These are phyloP conservation scores for Populus tremula DNA, from an alignment of 345 rosid genomes.

Conservation along the genomic window DNA sequence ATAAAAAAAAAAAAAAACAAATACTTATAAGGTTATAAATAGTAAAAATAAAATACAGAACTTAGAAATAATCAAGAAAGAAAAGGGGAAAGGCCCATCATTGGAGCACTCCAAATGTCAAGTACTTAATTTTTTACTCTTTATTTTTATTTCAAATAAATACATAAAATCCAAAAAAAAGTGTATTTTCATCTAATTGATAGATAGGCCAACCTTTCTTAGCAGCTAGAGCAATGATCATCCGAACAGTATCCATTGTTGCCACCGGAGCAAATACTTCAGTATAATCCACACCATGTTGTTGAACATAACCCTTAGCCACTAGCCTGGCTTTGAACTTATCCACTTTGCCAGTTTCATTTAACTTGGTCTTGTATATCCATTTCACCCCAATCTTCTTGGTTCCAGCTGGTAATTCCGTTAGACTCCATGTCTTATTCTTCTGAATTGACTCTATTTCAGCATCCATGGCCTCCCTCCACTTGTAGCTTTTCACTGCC, in stretches of 20 bases:
- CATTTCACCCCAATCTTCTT: not conserved
- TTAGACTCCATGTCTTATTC: no score
- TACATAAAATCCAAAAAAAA: no score
- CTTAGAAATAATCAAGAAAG: no score
- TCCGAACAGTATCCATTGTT: not conserved
- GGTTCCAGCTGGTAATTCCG: no score
- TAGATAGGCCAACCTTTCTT: not conserved
- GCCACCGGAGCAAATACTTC: not conserved
- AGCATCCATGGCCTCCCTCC: not conserved
- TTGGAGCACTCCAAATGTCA: no score
- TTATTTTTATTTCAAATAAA: no score
- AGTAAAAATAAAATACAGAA: no score
- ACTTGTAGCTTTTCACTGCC: not conserved
- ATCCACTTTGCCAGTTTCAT: not conserved
- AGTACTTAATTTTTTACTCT: no score
- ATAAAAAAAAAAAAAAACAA: no score
- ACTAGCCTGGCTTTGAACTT: not conserved
- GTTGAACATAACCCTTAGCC: not conserved
- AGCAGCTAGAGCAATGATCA: not conserved
- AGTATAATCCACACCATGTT: not conserved
- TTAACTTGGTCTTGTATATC: not conserved
- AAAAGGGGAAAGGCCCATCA: no score
- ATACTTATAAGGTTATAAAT: no score
- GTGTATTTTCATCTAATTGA: not conserved
- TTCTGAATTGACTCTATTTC: not conserved